A percentile compares a stretch with the other conserved stretches of the same genome.
Evolutionary conservation across 2,329 filamentous ascomycete species (phyloP).

Genomic region (Aspergillus fumigatus): DNA sequence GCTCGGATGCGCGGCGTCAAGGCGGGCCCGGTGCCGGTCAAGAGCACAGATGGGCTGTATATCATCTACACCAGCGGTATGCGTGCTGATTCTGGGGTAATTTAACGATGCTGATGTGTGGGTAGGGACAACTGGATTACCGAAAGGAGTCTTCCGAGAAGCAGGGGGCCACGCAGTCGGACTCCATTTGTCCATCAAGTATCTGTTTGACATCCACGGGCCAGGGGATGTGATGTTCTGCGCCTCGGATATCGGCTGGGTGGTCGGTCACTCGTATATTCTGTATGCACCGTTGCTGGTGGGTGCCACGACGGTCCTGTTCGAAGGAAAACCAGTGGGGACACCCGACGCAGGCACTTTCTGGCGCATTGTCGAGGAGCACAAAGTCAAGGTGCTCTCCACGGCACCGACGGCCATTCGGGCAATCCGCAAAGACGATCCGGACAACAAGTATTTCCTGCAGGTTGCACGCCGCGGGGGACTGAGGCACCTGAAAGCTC

Average conservation of each 20-base stretch:
- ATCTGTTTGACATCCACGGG: constrained; percentile 76
- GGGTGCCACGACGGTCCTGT: constrained; percentile 80
- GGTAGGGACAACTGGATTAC: constrained; percentile 68
- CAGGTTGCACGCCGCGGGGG: constrained; percentile 63
- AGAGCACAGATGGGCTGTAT: constrained; percentile 75
- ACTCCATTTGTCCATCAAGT: constrained; percentile 73
- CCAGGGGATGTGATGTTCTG: constrained; percentile 79
- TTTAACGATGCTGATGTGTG: background rate
- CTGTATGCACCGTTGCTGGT: constrained; percentile 81
- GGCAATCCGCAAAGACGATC: constrained; percentile 82
- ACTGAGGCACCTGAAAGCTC: constrained; percentile 63
- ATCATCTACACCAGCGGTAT: constrained; percentile 77
- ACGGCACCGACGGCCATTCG: constrained; percentile 84
- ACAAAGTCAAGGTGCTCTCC: constrained; percentile 78
- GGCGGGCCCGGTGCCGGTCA: constrained; percentile 72
- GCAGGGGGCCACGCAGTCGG: constrained; percentile 85
- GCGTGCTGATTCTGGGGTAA: constrained; percentile 7
- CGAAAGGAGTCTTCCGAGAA: constrained; percentile 78
- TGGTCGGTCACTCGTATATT: constrained; percentile 81
- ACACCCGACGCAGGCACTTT: constrained; percentile 84
- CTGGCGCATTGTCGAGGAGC: constrained; percentile 80
- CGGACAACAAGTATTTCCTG: constrained; percentile 63
- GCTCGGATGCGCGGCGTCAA: constrained; percentile 62
- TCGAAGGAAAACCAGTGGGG: constrained; percentile 90
- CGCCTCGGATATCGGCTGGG: constrained; percentile 88